Conservation (phyloP, 805 yeast species). For the Candida adriatica region DNA sequence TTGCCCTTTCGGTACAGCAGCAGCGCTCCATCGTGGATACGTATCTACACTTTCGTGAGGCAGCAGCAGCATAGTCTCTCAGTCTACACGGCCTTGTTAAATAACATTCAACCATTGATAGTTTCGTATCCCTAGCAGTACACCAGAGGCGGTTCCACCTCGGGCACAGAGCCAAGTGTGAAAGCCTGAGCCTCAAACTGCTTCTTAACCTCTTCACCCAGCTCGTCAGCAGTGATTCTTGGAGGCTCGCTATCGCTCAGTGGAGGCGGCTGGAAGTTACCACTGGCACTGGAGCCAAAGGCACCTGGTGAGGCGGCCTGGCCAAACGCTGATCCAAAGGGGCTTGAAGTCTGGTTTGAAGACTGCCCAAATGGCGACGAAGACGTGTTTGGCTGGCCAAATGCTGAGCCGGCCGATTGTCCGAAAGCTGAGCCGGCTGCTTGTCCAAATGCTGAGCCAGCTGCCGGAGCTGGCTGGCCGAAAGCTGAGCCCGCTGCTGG, state of each 20-base stretch:
- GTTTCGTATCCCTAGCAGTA: conserved; percentile 28
- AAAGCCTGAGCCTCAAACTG: conserved; percentile 45
- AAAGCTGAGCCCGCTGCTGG: conserved; percentile 14
- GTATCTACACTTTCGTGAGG: conserved; percentile 17
- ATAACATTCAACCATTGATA: no score
- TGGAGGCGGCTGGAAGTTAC: conserved; percentile 1
- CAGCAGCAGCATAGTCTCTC: no score
- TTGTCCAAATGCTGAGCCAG: conserved; percentile 3
- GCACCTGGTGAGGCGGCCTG: background rate
- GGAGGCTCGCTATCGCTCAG: conserved; percentile 30
- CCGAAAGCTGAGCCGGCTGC: no score
- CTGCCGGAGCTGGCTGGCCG: no score
- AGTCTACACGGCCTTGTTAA: no score
- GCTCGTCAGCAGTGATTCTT: conserved; percentile 27
- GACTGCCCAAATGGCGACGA: conserved; percentile 4
- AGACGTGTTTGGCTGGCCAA: conserved; percentile 5
- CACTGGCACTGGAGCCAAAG: conserved; percentile 11
- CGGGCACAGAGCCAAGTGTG: conserved; percentile 62
- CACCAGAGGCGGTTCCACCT: conserved; percentile 59
- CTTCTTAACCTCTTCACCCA: conserved; percentile 36
- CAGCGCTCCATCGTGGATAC: conserved; percentile 31
- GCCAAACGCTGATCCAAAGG: background rate
- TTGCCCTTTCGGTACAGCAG: conserved; percentile 37
- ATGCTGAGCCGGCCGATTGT: no score
- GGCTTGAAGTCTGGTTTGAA: background rate